Percentiles rank a stretch among this genome's conserved stretches.
These are phyloP conservation scores for Salix caprea DNA, from an alignment of 345 rosid genomes.

Conservation along the genomic window DNA sequence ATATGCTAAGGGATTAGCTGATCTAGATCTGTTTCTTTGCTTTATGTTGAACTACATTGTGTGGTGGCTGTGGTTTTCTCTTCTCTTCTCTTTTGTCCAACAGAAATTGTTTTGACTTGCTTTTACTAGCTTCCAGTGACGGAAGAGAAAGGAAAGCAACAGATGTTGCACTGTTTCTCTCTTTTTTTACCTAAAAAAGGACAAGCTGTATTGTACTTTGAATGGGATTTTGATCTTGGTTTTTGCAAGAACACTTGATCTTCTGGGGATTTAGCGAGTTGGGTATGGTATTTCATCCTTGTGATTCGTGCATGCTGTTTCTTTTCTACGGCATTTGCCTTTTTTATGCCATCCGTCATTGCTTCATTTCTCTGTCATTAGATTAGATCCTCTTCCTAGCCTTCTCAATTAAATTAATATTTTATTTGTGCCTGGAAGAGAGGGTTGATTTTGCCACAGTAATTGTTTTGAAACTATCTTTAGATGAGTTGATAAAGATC, in stretches of 20 bases:
- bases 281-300: not conserved
- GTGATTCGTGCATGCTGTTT: conserved; percentile 1
- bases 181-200: not conserved
- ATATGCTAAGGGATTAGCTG: conserved; percentile 13
- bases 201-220: not conserved
- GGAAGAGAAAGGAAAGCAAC: not conserved
- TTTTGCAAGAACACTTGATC: conserved; percentile 10
- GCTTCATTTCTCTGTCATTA: not conserved
- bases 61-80: conserved; percentile 9
- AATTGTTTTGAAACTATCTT: not conserved
- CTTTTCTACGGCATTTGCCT: conserved; percentile 8
- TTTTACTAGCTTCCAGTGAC: conserved; percentile 1
- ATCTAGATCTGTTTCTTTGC: conserved; percentile 36
- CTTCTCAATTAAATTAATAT: not conserved
- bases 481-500: conserved; percentile 26
- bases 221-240: conserved; percentile 16
- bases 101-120: conserved; percentile 5
- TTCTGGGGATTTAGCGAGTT: conserved; percentile 13
- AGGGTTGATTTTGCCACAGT: not conserved
- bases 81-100: not conserved
- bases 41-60: conserved; percentile 17
- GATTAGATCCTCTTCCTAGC: not conserved
- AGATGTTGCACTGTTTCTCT: not conserved
- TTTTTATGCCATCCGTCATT: not conserved
- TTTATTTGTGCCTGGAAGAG: not conserved